These are phyloP conservation scores for Trichoderma erinaceum DNA, from an alignment of 495 filamentous ascomycete genomes.

Conservation along the genomic window DNA sequence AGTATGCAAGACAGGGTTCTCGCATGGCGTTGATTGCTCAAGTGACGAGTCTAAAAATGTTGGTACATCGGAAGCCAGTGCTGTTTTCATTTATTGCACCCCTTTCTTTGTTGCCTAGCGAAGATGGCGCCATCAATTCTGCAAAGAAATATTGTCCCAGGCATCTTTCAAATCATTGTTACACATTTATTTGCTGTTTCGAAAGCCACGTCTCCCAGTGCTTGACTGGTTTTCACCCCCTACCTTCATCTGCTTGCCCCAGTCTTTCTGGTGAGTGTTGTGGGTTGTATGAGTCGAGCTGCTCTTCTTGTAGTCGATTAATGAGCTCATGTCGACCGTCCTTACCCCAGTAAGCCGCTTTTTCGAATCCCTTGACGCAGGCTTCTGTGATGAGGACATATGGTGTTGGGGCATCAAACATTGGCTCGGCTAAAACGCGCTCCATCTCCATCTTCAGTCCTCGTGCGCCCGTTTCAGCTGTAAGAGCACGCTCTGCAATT, in stretches of 20 bases:
- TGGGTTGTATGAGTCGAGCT: constrained; percentile 21
- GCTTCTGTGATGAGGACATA: constrained; percentile 69
- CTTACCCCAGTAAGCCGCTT: constrained; percentile 46
- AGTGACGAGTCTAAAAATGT: constrained; percentile 17
- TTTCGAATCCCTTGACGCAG: constrained; percentile 59
- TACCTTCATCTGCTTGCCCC: constrained; percentile 39
- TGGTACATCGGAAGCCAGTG: constrained; percentile 6
- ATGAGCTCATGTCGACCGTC: constrained; percentile 48
- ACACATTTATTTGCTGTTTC: not conserved
- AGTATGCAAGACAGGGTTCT: constrained; percentile 2
- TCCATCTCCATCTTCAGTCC: constrained; percentile 88
- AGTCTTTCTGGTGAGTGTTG: constrained; percentile 28
- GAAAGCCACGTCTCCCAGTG: not conserved
- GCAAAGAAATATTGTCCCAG: not conserved
- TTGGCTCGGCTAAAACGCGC: constrained; percentile 73
- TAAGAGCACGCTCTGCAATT: constrained; percentile 64
- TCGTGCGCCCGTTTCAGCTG: constrained; percentile 81
- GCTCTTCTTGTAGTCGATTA: constrained; percentile 45
- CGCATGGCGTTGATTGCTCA: constrained; percentile 12
- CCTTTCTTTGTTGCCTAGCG: not conserved
- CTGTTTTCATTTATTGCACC: not conserved
- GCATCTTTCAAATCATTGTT: not conserved
- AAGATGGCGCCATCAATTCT: not conserved
- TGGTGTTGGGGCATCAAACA: constrained; percentile 75
- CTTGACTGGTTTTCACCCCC: constrained; percentile 28